Evolutionary conservation across 2,329 filamentous ascomycete species (phyloP).

Genomic region (Podosphaera fusca): DNA sequence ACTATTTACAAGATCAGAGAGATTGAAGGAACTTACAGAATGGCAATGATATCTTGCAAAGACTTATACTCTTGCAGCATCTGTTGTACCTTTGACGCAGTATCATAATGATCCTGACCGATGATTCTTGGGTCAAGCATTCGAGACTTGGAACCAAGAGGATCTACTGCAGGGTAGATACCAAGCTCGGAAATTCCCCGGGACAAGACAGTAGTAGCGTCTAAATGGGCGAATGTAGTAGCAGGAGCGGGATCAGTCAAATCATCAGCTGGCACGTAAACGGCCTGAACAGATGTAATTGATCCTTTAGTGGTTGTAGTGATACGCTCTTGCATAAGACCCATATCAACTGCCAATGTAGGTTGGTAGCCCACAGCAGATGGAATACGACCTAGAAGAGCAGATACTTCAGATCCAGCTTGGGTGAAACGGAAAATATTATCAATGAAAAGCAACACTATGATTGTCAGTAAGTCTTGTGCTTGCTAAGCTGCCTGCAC

Average conservation of each 20-base stretch:
- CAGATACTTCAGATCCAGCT: constrained; percentile 99
- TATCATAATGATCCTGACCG: constrained; percentile 92
- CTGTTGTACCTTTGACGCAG: constrained; percentile 86
- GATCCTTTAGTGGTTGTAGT: constrained; percentile 99
- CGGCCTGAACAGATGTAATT: constrained; percentile 98
- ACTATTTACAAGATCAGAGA: not conserved
- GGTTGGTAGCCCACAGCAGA: constrained; percentile 99
- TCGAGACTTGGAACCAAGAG: constrained; percentile 97
- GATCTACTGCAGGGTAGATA: constrained; percentile 99
- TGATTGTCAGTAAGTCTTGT: not conserved
- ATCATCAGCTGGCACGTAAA: constrained; percentile 99
- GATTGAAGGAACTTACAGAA: constrained; percentile 31
- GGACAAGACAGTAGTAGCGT: constrained; percentile 99
- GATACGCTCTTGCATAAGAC: constrained; percentile 98
- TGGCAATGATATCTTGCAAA: constrained; percentile 99
- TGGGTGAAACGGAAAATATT: constrained; percentile 99
- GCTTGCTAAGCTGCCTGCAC: not conserved
- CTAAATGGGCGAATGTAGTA: constrained; percentile 98
- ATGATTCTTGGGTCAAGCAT: constrained; percentile 98
- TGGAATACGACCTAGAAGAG: constrained; percentile 95
- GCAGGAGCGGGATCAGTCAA: constrained; percentile 98
- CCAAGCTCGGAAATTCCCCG: constrained; percentile 99
- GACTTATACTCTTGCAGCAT: constrained; percentile 99
- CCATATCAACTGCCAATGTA: constrained; percentile 96
- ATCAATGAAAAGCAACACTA: constrained; percentile 97